A percentile compares a stretch with the other conserved stretches of the same genome.
phyloP scores from a whole-genome alignment of 257 asterid species.

The Linderniella brevidens region DNA sequence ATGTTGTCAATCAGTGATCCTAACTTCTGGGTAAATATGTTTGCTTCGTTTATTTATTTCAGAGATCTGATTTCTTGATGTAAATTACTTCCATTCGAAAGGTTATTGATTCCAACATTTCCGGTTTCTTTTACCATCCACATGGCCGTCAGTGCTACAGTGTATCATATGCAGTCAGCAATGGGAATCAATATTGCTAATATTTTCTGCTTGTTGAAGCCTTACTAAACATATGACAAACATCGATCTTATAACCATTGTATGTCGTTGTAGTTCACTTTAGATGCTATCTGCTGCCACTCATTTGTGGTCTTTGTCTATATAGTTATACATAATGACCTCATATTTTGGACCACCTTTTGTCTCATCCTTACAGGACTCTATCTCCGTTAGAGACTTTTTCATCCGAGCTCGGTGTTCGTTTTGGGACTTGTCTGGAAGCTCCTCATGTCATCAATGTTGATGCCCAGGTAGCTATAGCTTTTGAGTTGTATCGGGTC shows the following conservation, averaged over 20 bases:
- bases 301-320: too few relatives aligned
- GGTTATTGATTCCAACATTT: neutral
- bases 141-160: too few relatives aligned
- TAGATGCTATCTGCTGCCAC: too few relatives aligned
- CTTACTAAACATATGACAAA: too few relatives aligned
- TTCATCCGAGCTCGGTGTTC: constrained; percentile 93
- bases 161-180: too few relatives aligned
- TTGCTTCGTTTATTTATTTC: constrained; percentile 7
- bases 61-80: constrained; percentile 5
- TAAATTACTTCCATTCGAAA: neutral
- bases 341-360: neutral
- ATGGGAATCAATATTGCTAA: too few relatives aligned
- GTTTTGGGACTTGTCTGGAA: constrained; percentile 78
- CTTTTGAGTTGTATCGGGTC: neutral
- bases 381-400: constrained; percentile 78
- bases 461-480: constrained; percentile 55
- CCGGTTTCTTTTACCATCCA: neutral
- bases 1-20: constrained; percentile 70
- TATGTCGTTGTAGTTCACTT: too few relatives aligned
- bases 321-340: neutral
- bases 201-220: too few relatives aligned
- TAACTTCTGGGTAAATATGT: constrained; percentile 82
- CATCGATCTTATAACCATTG: too few relatives aligned
- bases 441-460: constrained; percentile 91
- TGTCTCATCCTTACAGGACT: constrained; percentile 33